Evolutionary conservation across 176 grass and related monocot species (phyloP).

Genomic region (Avena atlantica): DNA sequence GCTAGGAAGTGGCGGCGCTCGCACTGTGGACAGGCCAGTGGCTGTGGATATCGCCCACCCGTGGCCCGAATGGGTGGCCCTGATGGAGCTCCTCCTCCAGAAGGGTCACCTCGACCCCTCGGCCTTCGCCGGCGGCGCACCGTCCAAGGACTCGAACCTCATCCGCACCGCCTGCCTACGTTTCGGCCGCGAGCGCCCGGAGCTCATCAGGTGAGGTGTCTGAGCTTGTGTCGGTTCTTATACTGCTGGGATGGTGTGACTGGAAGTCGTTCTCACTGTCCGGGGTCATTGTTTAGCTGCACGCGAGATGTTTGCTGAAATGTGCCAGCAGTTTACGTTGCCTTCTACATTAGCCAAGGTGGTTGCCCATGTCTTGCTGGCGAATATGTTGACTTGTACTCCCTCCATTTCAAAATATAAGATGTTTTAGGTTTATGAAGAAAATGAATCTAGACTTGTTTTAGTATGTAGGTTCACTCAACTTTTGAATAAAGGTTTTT

Average conservation of each 20-base stretch:
- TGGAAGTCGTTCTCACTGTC: background rate
- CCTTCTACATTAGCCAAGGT: background rate
- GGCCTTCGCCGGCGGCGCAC: slow-evolving; percentile 30
- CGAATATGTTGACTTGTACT: background rate
- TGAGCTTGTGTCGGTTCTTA: slow-evolving; percentile 6
- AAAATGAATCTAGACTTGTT: too few relatives aligned
- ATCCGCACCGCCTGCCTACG: slow-evolving; percentile 78
- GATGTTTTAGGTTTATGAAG: too few relatives aligned
- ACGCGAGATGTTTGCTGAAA: slow-evolving; percentile 60
- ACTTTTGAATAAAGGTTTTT: too few relatives aligned
- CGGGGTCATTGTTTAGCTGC: slow-evolving; percentile 31
- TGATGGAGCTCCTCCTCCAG: slow-evolving; percentile 71
- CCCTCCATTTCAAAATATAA: too few relatives aligned
- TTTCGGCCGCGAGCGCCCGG: slow-evolving; percentile 64
- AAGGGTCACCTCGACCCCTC: slow-evolving; percentile 62
- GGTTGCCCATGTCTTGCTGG: background rate
- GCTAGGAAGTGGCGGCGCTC: slow-evolving; percentile 15
- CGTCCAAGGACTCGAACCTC: slow-evolving; percentile 64
- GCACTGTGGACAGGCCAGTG: background rate
- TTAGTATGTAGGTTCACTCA: too few relatives aligned
- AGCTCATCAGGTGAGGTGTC: slow-evolving; percentile 63
- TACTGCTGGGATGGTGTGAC: too few relatives aligned
- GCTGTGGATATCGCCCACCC: slow-evolving; percentile 69
- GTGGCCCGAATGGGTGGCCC: slow-evolving; percentile 71
- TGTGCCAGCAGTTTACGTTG: background rate